phyloP scores from a whole-genome alignment of 2,329 filamentous ascomycete species.

The Myriangium duriaei region DNA sequence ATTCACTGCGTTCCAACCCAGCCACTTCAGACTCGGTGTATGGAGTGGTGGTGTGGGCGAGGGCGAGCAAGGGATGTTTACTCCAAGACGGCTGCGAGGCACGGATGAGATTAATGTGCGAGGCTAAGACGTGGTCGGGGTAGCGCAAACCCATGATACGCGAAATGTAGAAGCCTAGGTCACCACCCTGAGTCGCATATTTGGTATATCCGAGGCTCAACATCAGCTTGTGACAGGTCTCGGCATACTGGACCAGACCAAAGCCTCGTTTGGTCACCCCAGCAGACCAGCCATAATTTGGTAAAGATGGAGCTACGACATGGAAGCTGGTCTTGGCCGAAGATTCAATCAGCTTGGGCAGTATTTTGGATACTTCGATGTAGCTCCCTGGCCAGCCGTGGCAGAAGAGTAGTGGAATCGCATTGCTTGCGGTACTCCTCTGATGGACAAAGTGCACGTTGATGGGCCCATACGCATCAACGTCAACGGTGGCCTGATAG shows the following conservation, averaged over 20 bases:
- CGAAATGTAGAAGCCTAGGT: constrained; percentile 58
- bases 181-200: constrained; percentile 51
- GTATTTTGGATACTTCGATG: constrained; percentile 51
- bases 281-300: constrained; percentile 43
- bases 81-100: constrained; percentile 38
- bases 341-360: constrained; percentile 33
- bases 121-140: constrained; percentile 43
- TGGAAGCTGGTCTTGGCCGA: constrained; percentile 36
- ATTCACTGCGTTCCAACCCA: constrained; percentile 40
- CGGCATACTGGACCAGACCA: constrained; percentile 47
- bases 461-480: constrained; percentile 47
- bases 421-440: constrained; percentile 35
- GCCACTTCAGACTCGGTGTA: constrained; percentile 40
- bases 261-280: constrained; percentile 43
- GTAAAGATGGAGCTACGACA: constrained; percentile 42
- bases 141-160: constrained; percentile 49
- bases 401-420: constrained; percentile 54
- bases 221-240: constrained; percentile 58
- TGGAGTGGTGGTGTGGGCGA: constrained; percentile 43
- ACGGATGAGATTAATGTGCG: constrained; percentile 50
- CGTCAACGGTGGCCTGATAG: constrained; percentile 39
- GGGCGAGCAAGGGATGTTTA: constrained; percentile 43
- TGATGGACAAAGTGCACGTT: constrained; percentile 55
- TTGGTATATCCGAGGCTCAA: constrained; percentile 49
- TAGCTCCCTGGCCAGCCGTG: constrained; percentile 61